phyloP scores from a whole-genome alignment of 31 red algal genomes.

The Odonthalia washingtoniensis region DNA sequence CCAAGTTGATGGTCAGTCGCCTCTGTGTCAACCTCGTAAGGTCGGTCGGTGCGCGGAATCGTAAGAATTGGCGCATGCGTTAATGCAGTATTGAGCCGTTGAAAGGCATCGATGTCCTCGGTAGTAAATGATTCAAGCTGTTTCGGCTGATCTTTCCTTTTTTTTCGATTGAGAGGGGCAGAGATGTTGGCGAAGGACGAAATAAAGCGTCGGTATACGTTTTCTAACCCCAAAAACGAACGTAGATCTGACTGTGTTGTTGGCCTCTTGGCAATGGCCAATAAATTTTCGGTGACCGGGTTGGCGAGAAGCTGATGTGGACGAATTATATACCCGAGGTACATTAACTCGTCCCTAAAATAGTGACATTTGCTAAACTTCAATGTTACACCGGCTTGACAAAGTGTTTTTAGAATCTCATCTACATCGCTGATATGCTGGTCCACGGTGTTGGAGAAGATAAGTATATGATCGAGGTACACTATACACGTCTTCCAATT shows the following conservation, averaged over 20 bases:
- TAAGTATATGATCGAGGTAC: constrained; percentile 61
- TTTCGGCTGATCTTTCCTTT: no score
- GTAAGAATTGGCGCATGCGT: no score
- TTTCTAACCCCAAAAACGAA: constrained; percentile 11
- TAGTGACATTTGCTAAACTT: constrained; percentile 39
- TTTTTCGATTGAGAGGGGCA: no score
- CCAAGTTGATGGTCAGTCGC: no score
- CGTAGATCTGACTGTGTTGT: constrained; percentile 18
- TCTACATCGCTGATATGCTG: constrained; percentile 43
- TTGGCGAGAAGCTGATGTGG: not conserved
- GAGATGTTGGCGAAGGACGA: not conserved
- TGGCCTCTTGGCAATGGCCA: not conserved
- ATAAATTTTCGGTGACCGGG: not conserved
- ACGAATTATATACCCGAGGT: constrained; percentile 36
- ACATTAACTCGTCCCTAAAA: constrained; percentile 3
- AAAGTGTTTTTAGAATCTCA: not conserved
- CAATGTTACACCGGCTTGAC: constrained; percentile 17
- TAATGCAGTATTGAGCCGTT: no score
- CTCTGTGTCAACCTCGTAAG: no score
- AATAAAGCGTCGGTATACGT: constrained; percentile 40
- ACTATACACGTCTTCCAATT: constrained; percentile 35
- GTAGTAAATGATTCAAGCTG: no score
- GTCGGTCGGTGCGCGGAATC: no score
- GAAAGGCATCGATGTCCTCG: no score
- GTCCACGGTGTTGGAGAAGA: constrained; percentile 49